Percentiles rank a stretch among this genome's conserved stretches.
phyloP scores from a whole-genome alignment of 441 rosid species.

The Bruguiera hainesii region DNA sequence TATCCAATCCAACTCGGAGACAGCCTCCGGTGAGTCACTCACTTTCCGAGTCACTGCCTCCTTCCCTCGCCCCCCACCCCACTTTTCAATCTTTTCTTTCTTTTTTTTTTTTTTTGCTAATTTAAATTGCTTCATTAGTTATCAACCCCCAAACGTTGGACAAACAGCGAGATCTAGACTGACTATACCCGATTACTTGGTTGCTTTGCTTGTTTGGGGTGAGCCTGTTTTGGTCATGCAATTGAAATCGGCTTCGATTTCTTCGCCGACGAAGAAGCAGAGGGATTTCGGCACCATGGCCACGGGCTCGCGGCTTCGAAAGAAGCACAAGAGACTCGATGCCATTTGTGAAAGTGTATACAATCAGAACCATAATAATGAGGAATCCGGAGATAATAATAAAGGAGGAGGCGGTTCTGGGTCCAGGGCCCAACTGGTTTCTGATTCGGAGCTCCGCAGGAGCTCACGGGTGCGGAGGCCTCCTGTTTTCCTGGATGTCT shows the following conservation, averaged over 20 bases:
- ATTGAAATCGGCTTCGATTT: constrained; percentile 43
- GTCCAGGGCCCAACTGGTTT: constrained; percentile 21
- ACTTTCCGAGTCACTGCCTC: constrained; percentile 1
- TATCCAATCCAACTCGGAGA: constrained; percentile 13
- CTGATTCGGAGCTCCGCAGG: constrained; percentile 59
- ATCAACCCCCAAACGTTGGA: background rate
- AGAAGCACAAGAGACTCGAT: constrained; percentile 89
- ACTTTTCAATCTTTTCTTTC: background rate
- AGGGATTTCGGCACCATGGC: constrained; percentile 32
- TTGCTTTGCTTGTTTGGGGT: background rate
- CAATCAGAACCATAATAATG: constrained; percentile 50
- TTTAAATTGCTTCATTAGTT: background rate
- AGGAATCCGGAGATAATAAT: constrained; percentile 30
- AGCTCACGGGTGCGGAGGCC: constrained; percentile 72
- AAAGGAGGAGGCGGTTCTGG: constrained; percentile 21
- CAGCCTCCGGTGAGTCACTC: constrained; percentile 23
- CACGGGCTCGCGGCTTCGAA: constrained; percentile 60
- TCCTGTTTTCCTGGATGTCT: constrained; percentile 72
- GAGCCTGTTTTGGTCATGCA: constrained; percentile 48
- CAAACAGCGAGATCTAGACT: constrained; percentile 9
- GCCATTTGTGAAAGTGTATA: constrained; percentile 79
- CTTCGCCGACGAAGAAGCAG: constrained; percentile 34
- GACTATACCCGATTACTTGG: background rate
- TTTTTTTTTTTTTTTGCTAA: no score
- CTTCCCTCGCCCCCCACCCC: background rate